phyloP scores from a whole-genome alignment of 2,329 filamentous ascomycete genomes.

The Achaetomium macrosporum region DNA sequence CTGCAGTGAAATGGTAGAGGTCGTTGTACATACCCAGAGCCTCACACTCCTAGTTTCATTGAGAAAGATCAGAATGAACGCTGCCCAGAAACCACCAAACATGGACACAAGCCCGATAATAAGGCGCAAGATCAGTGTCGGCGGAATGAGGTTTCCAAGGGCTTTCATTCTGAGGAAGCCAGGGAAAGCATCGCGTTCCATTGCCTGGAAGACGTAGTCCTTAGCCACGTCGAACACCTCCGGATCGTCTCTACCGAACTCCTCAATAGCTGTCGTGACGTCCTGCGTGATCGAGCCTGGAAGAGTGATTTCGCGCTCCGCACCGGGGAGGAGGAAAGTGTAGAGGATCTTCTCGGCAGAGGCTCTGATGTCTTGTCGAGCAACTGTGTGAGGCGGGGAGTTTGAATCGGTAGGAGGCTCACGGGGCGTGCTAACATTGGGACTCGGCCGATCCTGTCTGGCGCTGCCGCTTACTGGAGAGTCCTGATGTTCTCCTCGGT shows the following conservation, averaged over 20 bases:
- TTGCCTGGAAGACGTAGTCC: constrained; percentile 98
- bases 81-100: constrained; percentile 91
- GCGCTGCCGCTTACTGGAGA: constrained; percentile 48
- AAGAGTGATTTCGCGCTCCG: constrained; percentile 91
- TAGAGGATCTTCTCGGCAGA: constrained; percentile 99
- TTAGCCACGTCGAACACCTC: constrained; percentile 97
- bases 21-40: constrained; percentile 67
- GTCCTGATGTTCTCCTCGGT: constrained; percentile 51
- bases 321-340: constrained; percentile 89
- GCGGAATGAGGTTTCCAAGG: constrained; percentile 87
- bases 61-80: constrained; percentile 88
- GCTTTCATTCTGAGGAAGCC: constrained; percentile 94
- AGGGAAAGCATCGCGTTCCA: constrained; percentile 98
- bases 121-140: constrained; percentile 78
- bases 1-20: constrained; percentile 12
- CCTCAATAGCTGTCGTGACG: constrained; percentile 83
- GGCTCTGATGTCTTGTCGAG: constrained; percentile 82
- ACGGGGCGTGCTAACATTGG: constrained; percentile 53
- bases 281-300: constrained; percentile 80
- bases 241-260: constrained; percentile 86
- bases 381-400: constrained; percentile 76
- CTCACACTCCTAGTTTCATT: constrained; percentile 67
- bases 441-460: constrained; percentile 42
- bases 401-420: constrained; percentile 67
- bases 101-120: constrained; percentile 80